Base-by-base conservation (phyloP, 1,284 basidiomycete species). In the Trichosporon sp. region DNA sequence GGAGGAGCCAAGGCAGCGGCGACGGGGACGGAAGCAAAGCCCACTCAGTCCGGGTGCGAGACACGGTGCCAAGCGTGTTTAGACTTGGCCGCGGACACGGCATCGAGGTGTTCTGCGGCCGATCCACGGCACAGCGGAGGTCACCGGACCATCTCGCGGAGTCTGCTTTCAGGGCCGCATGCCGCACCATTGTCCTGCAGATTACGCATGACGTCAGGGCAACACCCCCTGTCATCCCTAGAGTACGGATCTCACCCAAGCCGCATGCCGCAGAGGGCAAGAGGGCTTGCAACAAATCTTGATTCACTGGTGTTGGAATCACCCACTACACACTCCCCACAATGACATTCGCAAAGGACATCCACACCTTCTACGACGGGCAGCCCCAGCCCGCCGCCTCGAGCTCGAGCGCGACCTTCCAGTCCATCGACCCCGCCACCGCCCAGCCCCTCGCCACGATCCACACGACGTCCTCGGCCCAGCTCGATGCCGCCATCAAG, bases 351-450 rank as follows among this genome's bases (percentile, higher is more conserved):
- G 67, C 35, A 3, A 63, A 37, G 5, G 69, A 74, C 35, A 72
- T 74, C 67, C 69, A 74, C 69, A 70, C 71, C 16, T 74, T 72
- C 61, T 74, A 74, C 67, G 70, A 56, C 54, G 73, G 73, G 12
- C 10, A 21, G 19, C 37, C 69, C 1, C 73, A 70, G 32, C 70
- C 73, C 6, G 70, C 64, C 37, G 14, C 68, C 16, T 69, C 37
- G 21, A n/a, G 65, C n/a, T 37, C 63, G 2, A 59, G 65, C 14
- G 69, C 67, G 32, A 69, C 73, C 14, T 74, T 74, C 68, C 21
- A 40, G 43, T 70, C 70, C 2, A 19, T 72, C 66, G 69, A 74
- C 63, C 73, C 73, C 4, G 35, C 37, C 10, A 72, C 71, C 8
- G 68, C 61, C 35, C 46, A 70, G 21, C 51, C 67, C 0, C 69